phyloP scores from a whole-genome alignment of 2,329 filamentous ascomycete genomes.

The Pleurostoma richardsiae region DNA sequence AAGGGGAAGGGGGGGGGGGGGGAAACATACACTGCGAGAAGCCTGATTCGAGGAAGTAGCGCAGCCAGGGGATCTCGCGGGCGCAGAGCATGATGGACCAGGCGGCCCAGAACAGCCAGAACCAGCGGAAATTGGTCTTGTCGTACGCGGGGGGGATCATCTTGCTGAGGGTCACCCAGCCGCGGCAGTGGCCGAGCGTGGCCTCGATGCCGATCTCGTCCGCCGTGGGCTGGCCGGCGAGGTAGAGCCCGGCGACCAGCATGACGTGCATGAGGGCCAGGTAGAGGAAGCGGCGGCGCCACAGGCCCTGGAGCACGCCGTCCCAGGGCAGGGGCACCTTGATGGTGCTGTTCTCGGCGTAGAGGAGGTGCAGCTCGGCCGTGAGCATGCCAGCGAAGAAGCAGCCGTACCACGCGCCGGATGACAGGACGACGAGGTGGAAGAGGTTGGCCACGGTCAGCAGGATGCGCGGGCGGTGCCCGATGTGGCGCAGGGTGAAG shows the following conservation, averaged over 20 bases:
- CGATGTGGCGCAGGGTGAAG: conserved; percentile 1
- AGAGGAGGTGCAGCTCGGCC: conserved; percentile 2
- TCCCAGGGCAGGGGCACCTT: conserved; percentile 6
- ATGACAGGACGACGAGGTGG: conserved; percentile 1
- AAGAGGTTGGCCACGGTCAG: conserved; percentile 2
- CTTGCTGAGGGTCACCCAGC: conserved; percentile 5
- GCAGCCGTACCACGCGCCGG: conserved; percentile 2
- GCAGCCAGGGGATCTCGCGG: conserved; percentile 5
- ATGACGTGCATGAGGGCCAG: not conserved
- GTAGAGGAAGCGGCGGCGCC: not conserved
- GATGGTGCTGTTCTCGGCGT: not conserved
- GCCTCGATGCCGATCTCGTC: not conserved
- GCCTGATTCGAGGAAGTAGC: not conserved
- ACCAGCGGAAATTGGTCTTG: conserved; percentile 2
- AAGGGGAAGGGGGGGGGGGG: not conserved
- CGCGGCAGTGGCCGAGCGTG: conserved; percentile 2
- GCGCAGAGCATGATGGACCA: conserved; percentile 4
- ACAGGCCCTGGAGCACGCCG: not conserved
- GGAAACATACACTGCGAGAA: conserved; percentile 7
- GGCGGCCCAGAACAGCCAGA: conserved; percentile 11
- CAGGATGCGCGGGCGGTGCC: conserved; percentile 1
- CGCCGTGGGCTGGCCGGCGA: conserved; percentile 6
- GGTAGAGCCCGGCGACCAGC: conserved; percentile 3
- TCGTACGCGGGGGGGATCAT: conserved; percentile 4
- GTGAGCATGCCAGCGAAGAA: conserved; percentile 7